Conservation (phyloP, 805 yeast species). For the Zygosaccharomyces bisporus region DNA sequence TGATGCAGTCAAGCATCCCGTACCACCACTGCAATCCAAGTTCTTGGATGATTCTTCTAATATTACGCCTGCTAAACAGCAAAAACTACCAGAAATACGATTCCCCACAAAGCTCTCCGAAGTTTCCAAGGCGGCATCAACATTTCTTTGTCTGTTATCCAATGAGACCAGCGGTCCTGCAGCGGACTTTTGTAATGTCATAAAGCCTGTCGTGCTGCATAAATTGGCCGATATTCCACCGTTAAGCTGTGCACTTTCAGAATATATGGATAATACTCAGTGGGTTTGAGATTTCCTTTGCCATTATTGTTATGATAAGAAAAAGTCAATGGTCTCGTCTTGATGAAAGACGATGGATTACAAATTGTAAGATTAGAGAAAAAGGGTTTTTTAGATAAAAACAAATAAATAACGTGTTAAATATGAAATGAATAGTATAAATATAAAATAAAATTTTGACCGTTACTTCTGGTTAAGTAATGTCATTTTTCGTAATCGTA, state of each 20-base stretch:
- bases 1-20: constrained; percentile 35
- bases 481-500: constrained; percentile 4
- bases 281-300: constrained; percentile 14
- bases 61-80: constrained; percentile 26
- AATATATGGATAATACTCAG: constrained; percentile 34
- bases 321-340: no score
- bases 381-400: not conserved
- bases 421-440: not conserved
- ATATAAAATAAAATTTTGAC: not conserved
- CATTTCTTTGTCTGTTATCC: constrained; percentile 34
- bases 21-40: constrained; percentile 20
- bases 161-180: constrained; percentile 31
- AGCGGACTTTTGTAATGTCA: constrained; percentile 26
- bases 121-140: constrained; percentile 33
- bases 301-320: no score
- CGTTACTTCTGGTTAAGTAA: not conserved
- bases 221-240: constrained; percentile 35
- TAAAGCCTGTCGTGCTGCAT: constrained; percentile 32
- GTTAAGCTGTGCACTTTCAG: constrained; percentile 30
- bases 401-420: not conserved
- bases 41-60: constrained; percentile 20
- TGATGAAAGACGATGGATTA: no score
- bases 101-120: constrained; percentile 33
- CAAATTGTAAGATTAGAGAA: not conserved
- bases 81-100: constrained; percentile 24